These are phyloP conservation scores for Fusarium haematococcum DNA, from an alignment of 2,329 filamentous ascomycete species.

Conservation along the genomic window DNA sequence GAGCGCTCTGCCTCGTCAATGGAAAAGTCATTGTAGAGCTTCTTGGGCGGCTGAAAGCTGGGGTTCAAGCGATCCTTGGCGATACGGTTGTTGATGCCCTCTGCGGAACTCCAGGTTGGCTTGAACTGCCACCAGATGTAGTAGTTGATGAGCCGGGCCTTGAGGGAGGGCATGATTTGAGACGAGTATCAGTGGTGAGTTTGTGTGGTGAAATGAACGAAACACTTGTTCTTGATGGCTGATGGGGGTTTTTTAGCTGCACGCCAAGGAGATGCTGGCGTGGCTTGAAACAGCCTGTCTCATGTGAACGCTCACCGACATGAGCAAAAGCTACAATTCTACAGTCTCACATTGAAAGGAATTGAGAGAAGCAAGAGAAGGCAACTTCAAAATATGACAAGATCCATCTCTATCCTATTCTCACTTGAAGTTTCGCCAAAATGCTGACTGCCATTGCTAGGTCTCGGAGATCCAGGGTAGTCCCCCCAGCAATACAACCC, in stretches of 20 bases:
- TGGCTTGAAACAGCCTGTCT: background rate
- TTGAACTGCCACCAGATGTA: slow-evolving; percentile 44
- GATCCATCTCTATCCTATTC: background rate
- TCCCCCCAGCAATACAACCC: background rate
- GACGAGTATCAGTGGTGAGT: background rate
- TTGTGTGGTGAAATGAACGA: background rate
- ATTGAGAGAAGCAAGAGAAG: background rate
- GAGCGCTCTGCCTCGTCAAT: slow-evolving; percentile 41
- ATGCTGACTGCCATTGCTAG: background rate
- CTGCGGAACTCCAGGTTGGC: slow-evolving; percentile 40
- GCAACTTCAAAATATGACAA: background rate
- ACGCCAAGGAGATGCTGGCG: background rate
- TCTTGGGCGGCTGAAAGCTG: slow-evolving; percentile 36
- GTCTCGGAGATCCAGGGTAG: slow-evolving; percentile 7
- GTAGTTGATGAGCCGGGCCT: slow-evolving; percentile 45
- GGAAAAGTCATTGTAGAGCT: slow-evolving; percentile 41
- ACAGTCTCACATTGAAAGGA: background rate
- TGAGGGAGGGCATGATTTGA: slow-evolving; percentile 43
- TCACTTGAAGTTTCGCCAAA: background rate
- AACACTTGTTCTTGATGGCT: background rate
- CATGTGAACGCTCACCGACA: background rate
- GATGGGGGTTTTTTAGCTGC: background rate
- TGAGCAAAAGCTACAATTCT: background rate
- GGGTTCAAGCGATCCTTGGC: slow-evolving; percentile 35
- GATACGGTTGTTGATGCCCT: slow-evolving; percentile 42